Percentiles rank a stretch among this genome's conserved stretches.
Conservation (phyloP, 208 protist species). For the Trypanosoma mega region DNA sequence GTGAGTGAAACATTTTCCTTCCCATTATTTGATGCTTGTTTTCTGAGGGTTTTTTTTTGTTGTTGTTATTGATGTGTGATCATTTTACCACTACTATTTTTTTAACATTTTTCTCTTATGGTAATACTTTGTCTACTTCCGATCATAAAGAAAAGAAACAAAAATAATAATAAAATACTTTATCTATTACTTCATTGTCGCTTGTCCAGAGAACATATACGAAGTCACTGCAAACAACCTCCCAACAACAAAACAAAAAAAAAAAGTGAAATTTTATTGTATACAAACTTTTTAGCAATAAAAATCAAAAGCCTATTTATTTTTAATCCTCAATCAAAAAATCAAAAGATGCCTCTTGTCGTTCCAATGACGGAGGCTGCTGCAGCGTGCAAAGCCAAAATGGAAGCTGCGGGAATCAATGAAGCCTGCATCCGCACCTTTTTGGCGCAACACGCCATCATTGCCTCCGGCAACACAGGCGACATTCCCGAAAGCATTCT, state of each 20-base stretch:
- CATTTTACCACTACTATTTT: too few species aligned
- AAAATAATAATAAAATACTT: not conserved
- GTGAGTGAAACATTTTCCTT: too few species aligned
- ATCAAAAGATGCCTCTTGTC: not conserved
- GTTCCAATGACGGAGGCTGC: constrained; percentile 36
- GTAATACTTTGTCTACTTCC: too few species aligned
- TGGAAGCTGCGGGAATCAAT: constrained; percentile 53
- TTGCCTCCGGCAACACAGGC: constrained; percentile 47
- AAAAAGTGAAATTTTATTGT: constrained; percentile 1
- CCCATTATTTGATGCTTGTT: too few species aligned
- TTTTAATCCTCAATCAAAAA: not conserved
- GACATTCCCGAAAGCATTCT: constrained; percentile 55
- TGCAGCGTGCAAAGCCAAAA: constrained; percentile 64
- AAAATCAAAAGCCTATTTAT: not conserved
- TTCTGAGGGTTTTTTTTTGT: too few species aligned
- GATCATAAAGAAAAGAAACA: too few species aligned
- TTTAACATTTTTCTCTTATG: too few species aligned
- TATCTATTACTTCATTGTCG: not conserved
- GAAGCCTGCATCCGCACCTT: constrained; percentile 70
- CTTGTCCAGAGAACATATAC: not conserved
- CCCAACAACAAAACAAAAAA: not conserved
- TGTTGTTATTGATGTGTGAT: too few species aligned
- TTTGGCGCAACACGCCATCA: constrained; percentile 47
- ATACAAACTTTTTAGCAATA: not conserved
- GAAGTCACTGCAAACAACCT: not conserved